Base-by-base conservation (phyloP, 208 protist species). In the Novymonas esmeraldas region DNA sequence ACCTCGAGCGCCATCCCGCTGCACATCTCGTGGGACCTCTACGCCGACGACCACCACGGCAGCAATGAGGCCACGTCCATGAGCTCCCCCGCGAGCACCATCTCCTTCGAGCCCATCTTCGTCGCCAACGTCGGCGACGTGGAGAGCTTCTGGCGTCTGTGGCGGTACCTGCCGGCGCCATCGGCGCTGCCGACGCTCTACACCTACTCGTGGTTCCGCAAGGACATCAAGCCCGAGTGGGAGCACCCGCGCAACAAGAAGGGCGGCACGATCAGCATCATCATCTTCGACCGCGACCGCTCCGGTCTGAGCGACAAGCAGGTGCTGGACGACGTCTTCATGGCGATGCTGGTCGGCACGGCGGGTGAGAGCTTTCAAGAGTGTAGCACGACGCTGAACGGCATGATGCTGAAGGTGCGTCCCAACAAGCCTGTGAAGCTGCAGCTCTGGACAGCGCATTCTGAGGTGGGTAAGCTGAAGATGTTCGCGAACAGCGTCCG, bases 131-230 rank as follows among this genome's bases (percentile, higher is more conserved):
- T 93, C 29, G 70, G 68, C 11, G 87, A 93, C 45, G 66, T 95
- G 57, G 87, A 87, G 73, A 68, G 58, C 28, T 93, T 95, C 73
- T 95, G 90, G 90, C 82, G 85, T 0, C 76, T 95, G 16, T 93
- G 87, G 87, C 71, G 90, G 18, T 89, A 85, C 66, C 60, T 88
- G 44, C 78, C 86, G 22, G 67, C 90, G 3, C 85, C 87, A 22
- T 92, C 87, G n/a, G 61, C 70, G 7, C 75, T 84, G 65, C 51
- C 78, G 24, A 74, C 75, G 0, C 64, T 85, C 50, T 93, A 84
- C 76, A 95, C 90, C 18, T 95, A 95, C 79, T 85, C 82, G 55
- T 95, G 82, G 81, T 95, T 95, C 75, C 82, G 90, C 33, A 81
- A 90, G 24, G 81, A 91, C 55, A 86, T 95, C 63, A 81, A 80